These are phyloP conservation scores for Lipomyces orientalis DNA, from an alignment of 805 yeast species.

Conservation along the genomic window DNA sequence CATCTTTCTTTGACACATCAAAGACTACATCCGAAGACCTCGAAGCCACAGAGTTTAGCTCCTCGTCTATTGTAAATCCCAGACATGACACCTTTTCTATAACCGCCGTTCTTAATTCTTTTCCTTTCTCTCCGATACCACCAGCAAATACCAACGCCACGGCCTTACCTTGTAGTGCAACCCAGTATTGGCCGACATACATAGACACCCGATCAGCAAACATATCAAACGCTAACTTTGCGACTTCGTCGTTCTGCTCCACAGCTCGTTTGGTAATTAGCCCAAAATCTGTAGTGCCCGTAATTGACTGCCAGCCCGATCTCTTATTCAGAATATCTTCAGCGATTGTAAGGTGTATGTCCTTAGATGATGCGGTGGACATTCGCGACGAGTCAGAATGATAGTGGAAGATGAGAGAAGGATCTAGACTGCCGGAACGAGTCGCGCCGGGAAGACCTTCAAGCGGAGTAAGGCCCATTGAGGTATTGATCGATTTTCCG, in stretches of 20 bases:
- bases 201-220: constrained; percentile 33
- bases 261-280: constrained; percentile 21
- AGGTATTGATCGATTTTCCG: constrained; percentile 35
- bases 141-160: constrained; percentile 37
- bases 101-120: constrained; percentile 28
- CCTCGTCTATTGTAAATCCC: constrained; percentile 29
- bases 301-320: constrained; percentile 34
- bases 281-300: constrained; percentile 39
- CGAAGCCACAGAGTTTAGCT: constrained; percentile 24
- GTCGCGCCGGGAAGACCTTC: constrained; percentile 40
- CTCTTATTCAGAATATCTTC: constrained; percentile 36
- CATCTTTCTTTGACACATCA: constrained; percentile 21
- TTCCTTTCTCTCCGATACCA: constrained; percentile 36
- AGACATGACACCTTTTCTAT: constrained; percentile 20
- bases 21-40: constrained; percentile 12
- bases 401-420: constrained; percentile 36
- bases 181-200: constrained; percentile 36
- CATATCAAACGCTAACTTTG: constrained; percentile 36
- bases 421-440: constrained; percentile 37
- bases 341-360: constrained; percentile 34
- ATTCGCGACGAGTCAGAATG: constrained; percentile 33
- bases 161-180: constrained; percentile 30
- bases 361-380: constrained; percentile 33
- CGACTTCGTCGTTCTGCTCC: constrained; percentile 22
- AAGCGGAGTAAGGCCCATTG: constrained; percentile 39